A percentile compares a stretch with the other conserved stretches of the same genome.
Evolutionary conservation across 1,139 yeast species (phyloP).

Genomic region (Wickerhamomyces sp.): DNA sequence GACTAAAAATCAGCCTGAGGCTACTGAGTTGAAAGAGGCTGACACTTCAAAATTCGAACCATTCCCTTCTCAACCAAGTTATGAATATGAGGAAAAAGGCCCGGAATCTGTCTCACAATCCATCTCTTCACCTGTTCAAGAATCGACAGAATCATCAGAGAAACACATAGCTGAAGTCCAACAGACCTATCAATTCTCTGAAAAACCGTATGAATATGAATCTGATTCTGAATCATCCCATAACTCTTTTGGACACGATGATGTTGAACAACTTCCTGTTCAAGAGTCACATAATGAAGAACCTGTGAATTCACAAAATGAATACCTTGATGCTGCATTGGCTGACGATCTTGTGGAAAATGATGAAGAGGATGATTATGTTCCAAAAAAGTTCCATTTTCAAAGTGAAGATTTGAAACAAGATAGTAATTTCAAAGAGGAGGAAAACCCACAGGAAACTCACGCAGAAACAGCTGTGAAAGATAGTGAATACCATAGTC

Average conservation of each 20-base stretch:
- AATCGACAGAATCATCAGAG: background rate
- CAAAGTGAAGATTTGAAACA: background rate
- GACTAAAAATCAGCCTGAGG: no score
- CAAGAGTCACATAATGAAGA: background rate
- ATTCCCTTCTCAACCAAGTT: no score
- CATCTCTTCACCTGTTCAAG: background rate
- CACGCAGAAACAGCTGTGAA: no score
- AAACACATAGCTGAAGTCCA: background rate
- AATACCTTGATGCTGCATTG: no score
- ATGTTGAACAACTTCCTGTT: no score
- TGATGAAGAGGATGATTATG: background rate
- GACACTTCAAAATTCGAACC: no score
- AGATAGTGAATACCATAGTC: no score
- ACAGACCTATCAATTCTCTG: background rate
- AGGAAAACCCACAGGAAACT: background rate
- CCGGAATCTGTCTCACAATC: background rate
- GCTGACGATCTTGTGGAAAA: background rate
- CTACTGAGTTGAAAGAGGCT: no score
- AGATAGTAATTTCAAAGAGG: background rate
- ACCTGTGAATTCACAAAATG: background rate
- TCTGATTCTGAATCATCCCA: conserved; percentile 2
- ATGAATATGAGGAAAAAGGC: no score
- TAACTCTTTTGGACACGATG: no score
- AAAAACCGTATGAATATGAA: conserved; percentile 4
- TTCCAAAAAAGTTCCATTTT: background rate